phyloP scores from a whole-genome alignment of 805 yeast species.

The Cyberlindnera mycetangii region DNA sequence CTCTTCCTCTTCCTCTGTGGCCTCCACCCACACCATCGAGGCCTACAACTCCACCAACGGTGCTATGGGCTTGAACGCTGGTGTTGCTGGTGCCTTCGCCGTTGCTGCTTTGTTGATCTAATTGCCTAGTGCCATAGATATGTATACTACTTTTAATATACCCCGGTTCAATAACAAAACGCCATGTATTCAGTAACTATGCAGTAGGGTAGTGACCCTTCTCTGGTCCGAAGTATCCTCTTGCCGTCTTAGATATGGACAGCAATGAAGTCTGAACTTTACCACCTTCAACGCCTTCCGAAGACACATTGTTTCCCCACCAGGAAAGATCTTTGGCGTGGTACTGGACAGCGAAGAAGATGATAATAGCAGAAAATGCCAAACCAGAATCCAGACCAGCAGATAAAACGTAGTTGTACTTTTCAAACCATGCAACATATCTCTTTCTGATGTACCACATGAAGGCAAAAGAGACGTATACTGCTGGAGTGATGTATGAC shows the following conservation, averaged over 20 bases:
- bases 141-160: no score
- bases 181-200: no score
- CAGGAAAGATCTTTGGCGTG: constrained; percentile 43
- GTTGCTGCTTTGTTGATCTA: constrained; percentile 30
- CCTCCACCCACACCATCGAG: constrained; percentile 13
- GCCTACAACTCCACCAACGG: constrained; percentile 24
- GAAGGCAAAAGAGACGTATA: constrained; percentile 36
- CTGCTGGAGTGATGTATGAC: constrained; percentile 32
- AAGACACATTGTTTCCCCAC: constrained; percentile 62
- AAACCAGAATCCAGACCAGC: constrained; percentile 59
- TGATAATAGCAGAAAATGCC: constrained; percentile 47
- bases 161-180: no score
- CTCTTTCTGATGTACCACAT: constrained; percentile 41
- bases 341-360: constrained; percentile 51
- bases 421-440: constrained; percentile 50
- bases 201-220: constrained; percentile 18
- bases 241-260: constrained; percentile 9
- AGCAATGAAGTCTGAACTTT: constrained; percentile 20
- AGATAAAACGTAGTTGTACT: constrained; percentile 47
- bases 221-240: constrained; percentile 24
- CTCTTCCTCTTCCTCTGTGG: constrained; percentile 8
- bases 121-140: no score
- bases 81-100: constrained; percentile 23
- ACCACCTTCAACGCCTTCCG: constrained; percentile 37
- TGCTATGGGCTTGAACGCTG: constrained; percentile 11